Evolutionary conservation across 768 basidiomycete genomes (phyloP).

Genomic region (Myochromella boudieri): DNA sequence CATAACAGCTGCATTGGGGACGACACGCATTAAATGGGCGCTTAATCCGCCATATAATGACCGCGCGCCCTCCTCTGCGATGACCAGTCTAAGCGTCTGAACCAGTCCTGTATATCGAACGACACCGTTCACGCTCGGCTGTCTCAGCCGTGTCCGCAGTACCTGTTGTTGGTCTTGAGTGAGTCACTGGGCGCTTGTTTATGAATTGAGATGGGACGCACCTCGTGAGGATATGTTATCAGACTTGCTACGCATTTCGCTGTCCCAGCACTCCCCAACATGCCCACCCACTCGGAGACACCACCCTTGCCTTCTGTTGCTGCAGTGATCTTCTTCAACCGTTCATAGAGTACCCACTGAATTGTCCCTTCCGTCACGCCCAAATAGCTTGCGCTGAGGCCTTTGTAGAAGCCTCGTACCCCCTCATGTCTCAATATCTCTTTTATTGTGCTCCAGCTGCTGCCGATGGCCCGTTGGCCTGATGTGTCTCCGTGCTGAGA

Average conservation of each 20-base stretch:
- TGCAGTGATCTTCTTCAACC: slow-evolving; percentile 71
- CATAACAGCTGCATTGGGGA: slow-evolving; percentile 97
- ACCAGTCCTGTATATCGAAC: slow-evolving; percentile 82
- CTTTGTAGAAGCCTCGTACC: slow-evolving; percentile 88
- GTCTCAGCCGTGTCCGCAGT: slow-evolving; percentile 87
- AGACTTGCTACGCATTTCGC: slow-evolving; percentile 93
- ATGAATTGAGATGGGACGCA: slow-evolving; percentile 40
- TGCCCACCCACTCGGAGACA: slow-evolving; percentile 68
- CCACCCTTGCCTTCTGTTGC: slow-evolving; percentile 56
- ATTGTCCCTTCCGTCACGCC: slow-evolving; percentile 96
- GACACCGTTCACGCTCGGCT: slow-evolving; percentile 77
- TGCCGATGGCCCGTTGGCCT: slow-evolving; percentile 38
- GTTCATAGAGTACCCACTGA: slow-evolving; percentile 97
- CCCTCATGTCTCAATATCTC: slow-evolving; percentile 83
- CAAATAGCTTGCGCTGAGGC: slow-evolving; percentile 90
- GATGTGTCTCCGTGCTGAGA: slow-evolving; percentile 16
- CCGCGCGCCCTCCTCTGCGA: slow-evolving; percentile 86
- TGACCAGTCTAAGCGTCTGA: slow-evolving; percentile 83
- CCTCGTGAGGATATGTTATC: slow-evolving; percentile 98
- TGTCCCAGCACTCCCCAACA: slow-evolving; percentile 87
- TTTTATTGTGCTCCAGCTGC: slow-evolving; percentile 61
- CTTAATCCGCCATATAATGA: slow-evolving; percentile 90
- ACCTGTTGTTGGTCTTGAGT: slow-evolving; percentile 50
- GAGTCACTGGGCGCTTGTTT: slow-evolving; percentile 6
- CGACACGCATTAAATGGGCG: slow-evolving; percentile 94